These are phyloP conservation scores for Papiliotrema laurentii DNA, from an alignment of 1,284 basidiomycete genomes.

Conservation along the genomic window DNA sequence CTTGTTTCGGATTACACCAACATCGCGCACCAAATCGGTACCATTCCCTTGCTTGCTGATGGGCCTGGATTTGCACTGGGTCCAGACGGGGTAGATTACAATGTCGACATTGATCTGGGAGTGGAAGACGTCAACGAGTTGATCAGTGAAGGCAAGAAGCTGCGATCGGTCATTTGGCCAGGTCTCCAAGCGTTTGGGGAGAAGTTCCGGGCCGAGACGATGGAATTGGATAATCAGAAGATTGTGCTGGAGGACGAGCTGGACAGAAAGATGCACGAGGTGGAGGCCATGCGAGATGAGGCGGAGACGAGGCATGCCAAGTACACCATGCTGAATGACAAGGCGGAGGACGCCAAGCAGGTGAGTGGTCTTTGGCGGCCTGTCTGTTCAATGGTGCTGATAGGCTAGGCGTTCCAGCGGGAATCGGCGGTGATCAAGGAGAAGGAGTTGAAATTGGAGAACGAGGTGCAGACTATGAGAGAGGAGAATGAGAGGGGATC, in stretches of 20 bases:
- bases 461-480: constrained; percentile 33
- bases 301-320: constrained; percentile 59
- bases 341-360: constrained; percentile 70
- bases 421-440: constrained; percentile 31
- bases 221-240: constrained; percentile 64
- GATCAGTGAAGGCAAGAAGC: constrained; percentile 58
- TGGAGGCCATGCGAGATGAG: constrained; percentile 57
- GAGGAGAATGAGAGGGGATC: constrained; percentile 37
- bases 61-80: constrained; percentile 25
- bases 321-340: constrained; percentile 51
- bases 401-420: constrained; percentile 27
- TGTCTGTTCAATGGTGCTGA: constrained; percentile 1
- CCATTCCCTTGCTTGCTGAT: constrained; percentile 51
- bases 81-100: constrained; percentile 64
- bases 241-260: constrained; percentile 73
- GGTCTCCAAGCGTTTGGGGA: constrained; percentile 66
- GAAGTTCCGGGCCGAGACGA: constrained; percentile 61
- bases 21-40: constrained; percentile 64
- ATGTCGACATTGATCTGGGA: constrained; percentile 68
- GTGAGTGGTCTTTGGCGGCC: constrained; percentile 49
- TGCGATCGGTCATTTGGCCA: constrained; percentile 65
- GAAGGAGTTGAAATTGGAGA: constrained; percentile 33
- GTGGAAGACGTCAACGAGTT: constrained; percentile 62
- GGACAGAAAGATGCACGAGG: constrained; percentile 56
- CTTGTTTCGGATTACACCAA: constrained; percentile 69